These are phyloP conservation scores for Bertia moriformis DNA, from an alignment of 2,329 filamentous ascomycete genomes.

Conservation along the genomic window DNA sequence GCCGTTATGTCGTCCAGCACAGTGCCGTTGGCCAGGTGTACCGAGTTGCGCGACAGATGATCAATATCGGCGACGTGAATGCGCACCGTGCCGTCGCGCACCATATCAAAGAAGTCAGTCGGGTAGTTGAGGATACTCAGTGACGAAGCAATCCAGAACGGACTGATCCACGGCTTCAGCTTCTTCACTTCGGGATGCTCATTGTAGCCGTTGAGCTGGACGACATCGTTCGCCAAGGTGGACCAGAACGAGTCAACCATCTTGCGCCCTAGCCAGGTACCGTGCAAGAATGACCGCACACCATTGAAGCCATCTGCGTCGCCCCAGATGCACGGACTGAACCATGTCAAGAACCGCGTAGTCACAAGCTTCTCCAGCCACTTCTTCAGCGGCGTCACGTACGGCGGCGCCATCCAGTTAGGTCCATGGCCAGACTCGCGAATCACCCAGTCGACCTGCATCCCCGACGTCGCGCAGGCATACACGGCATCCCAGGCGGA, in stretches of 20 bases:
- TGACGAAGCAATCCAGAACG: conserved; percentile 36
- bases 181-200: conserved; percentile 33
- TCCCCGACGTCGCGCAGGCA: conserved; percentile 36
- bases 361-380: conserved; percentile 55
- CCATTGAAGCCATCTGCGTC: conserved; percentile 41
- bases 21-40: conserved; percentile 31
- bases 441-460: conserved; percentile 45
- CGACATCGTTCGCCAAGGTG: conserved; percentile 37
- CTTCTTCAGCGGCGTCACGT: conserved; percentile 53
- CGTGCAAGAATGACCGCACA: conserved; percentile 39
- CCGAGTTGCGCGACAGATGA: conserved; percentile 22
- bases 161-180: conserved; percentile 33
- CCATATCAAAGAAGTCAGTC: conserved; percentile 38
- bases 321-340: conserved; percentile 63
- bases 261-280: conserved; percentile 36
- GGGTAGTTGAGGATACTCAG: conserved; percentile 47
- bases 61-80: conserved; percentile 39
- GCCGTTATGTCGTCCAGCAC: conserved; percentile 29
- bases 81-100: conserved; percentile 34
- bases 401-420: conserved; percentile 39
- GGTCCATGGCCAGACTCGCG: conserved; percentile 41
- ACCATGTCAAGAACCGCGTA: conserved; percentile 56
- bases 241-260: conserved; percentile 43
- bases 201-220: conserved; percentile 36
- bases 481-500: conserved; percentile 53